A percentile compares a stretch with the other conserved stretches of the same genome.
Conservation (phyloP, 345 rosid genomes). For the Lepidium sativum region DNA sequence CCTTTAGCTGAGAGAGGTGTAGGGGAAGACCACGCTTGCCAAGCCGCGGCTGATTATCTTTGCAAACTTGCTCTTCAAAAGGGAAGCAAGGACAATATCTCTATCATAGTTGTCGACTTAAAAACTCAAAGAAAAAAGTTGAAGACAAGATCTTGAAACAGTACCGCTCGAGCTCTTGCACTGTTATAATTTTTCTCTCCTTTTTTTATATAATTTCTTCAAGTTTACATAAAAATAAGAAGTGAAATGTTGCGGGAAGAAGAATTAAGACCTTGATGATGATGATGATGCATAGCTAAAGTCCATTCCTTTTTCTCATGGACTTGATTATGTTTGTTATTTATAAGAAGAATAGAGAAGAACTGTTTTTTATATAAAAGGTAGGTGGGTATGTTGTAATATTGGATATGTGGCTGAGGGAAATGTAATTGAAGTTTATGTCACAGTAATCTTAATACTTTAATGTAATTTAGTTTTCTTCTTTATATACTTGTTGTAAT, state of each 20-base stretch:
- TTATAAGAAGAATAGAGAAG: conserved; percentile 34
- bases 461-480: neutral
- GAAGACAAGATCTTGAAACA: conserved; percentile 49
- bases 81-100: conserved; percentile 84
- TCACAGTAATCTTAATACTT: neutral
- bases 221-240: no score
- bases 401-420: conserved; percentile 9
- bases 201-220: conserved; percentile 12
- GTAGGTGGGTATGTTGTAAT: conserved; percentile 18
- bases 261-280: conserved; percentile 25
- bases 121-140: conserved; percentile 84
- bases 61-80: conserved; percentile 62
- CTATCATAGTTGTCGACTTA: conserved; percentile 80
- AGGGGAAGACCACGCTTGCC: conserved; percentile 65
- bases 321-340: conserved; percentile 46
- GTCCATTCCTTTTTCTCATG: conserved; percentile 72
- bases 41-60: conserved; percentile 75
- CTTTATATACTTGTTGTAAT: neutral
- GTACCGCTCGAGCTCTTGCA: conserved; percentile 8
- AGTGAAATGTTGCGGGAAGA: no score
- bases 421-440: conserved; percentile 11
- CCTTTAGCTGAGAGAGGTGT: conserved; percentile 49
- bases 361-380: neutral
- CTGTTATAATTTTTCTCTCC: conserved; percentile 12
- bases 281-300: conserved; percentile 40